phyloP scores from a whole-genome alignment of 2,329 filamentous ascomycete genomes.

The Nothophaeocryptopus gaeumannii region DNA sequence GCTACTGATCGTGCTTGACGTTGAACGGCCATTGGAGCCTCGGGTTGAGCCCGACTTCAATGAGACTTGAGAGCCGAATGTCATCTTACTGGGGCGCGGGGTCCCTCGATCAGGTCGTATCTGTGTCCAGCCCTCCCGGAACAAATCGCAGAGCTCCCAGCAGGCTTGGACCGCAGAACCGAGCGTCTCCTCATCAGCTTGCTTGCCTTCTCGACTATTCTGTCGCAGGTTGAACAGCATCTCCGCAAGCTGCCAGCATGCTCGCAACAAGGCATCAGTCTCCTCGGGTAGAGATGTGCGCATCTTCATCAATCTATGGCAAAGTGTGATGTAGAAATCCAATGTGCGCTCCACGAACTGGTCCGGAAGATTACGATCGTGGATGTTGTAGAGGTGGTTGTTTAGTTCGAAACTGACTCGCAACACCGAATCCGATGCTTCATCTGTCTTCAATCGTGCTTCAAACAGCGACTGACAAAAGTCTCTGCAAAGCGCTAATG shows the following conservation, averaged over 20 bases:
- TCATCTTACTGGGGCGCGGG: constrained; percentile 74
- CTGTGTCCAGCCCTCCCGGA: constrained; percentile 87
- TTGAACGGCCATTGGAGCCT: constrained; percentile 37
- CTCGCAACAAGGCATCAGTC: constrained; percentile 76
- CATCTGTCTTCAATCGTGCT: constrained; percentile 72
- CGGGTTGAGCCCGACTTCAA: constrained; percentile 22
- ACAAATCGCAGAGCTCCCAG: constrained; percentile 92
- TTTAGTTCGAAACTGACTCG: constrained; percentile 93
- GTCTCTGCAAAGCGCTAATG: constrained; percentile 81
- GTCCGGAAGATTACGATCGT: constrained; percentile 79
- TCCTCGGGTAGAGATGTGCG: constrained; percentile 73
- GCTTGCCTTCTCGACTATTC: constrained; percentile 69
- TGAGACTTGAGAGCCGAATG: constrained; percentile 53
- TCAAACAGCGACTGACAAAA: constrained; percentile 93
- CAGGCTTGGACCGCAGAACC: constrained; percentile 88
- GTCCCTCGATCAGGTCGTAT: constrained; percentile 82
- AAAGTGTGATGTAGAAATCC: constrained; percentile 91
- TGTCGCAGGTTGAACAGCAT: constrained; percentile 91
- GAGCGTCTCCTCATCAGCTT: constrained; percentile 76
- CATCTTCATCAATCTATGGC: constrained; percentile 95
- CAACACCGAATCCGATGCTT: constrained; percentile 78
- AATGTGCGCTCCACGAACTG: constrained; percentile 84
- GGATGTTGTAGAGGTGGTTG: constrained; percentile 91
- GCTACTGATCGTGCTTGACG: constrained; percentile 46
- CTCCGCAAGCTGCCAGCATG: constrained; percentile 87